Conservation (phyloP, 805 yeast species). For the Candida pseudofarinosa region DNA sequence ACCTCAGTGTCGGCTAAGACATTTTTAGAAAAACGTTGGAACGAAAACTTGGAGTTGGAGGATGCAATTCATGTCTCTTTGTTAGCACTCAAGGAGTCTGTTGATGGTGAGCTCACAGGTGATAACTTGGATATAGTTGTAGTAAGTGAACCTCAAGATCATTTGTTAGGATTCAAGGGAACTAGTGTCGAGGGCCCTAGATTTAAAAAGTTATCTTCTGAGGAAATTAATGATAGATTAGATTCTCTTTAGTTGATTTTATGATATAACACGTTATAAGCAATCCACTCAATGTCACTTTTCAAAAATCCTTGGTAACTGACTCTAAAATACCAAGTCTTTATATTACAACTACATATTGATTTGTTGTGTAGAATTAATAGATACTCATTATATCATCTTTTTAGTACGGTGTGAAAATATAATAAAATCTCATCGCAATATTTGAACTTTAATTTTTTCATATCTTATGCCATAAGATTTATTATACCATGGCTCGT, state of each 20-base stretch:
- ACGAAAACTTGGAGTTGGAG: constrained; percentile 92
- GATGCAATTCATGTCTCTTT: constrained; percentile 97
- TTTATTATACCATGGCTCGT: constrained; percentile 14
- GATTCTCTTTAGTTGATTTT: constrained; percentile 62
- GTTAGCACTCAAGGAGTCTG: constrained; percentile 89
- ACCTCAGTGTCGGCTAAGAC: constrained; percentile 96
- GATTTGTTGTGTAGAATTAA: no score
- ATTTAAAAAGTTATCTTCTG: constrained; percentile 75
- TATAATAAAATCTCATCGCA: background rate
- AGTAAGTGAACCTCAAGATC: constrained; percentile 78
- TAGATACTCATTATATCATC: background rate
- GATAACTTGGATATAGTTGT: constrained; percentile 91
- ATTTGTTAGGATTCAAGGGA: constrained; percentile 81
- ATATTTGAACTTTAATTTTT: background rate
- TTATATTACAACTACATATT: no score
- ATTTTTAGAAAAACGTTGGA: constrained; percentile 96
- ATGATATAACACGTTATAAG: background rate
- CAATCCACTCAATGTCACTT: background rate
- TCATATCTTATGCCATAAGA: background rate
- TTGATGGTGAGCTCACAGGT: constrained; percentile 97
- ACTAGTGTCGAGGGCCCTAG: constrained; percentile 84
- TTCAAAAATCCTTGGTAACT: no score
- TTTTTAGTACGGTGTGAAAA: background rate
- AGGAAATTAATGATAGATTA: constrained; percentile 93
- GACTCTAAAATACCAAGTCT: no score